These are phyloP conservation scores for Physcomitrellopsis africana DNA, from an alignment of 225 moss, liverwort and hornwort genomes.

Conservation along the genomic window DNA sequence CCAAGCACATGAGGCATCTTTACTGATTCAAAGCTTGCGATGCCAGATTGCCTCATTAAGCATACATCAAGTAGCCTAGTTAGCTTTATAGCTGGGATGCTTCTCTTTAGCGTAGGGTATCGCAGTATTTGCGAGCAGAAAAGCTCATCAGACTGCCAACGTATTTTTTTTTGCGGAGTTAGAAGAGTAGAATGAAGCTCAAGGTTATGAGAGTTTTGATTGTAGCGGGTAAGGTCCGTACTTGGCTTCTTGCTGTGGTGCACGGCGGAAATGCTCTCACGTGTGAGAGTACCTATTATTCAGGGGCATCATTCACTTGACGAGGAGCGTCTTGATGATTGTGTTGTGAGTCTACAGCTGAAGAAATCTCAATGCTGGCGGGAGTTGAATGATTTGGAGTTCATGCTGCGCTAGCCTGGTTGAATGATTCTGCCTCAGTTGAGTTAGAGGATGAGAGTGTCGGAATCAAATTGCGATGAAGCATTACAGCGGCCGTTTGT, in stretches of 20 bases:
- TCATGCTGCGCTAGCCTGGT: neutral
- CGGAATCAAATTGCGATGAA: neutral
- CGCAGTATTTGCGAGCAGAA: no score
- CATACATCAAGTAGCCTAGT: no score
- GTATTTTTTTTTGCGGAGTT: no score
- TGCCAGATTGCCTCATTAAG: no score
- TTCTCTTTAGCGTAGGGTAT: no score
- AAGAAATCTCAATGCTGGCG: neutral
- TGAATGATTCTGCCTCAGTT: neutral
- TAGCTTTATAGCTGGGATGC: no score
- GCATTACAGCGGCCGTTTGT: neutral
- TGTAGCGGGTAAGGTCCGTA: no score
- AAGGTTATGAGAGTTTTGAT: no score
- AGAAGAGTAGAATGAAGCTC: no score
- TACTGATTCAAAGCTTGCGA: no score
- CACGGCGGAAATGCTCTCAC: neutral
- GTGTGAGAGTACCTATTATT: neutral
- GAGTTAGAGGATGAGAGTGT: neutral
- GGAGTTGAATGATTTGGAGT: neutral
- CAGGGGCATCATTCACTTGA: neutral
- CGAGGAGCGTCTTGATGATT: conserved; percentile 13
- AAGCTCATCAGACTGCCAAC: no score
- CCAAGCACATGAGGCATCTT: no score
- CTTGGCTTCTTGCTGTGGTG: neutral
- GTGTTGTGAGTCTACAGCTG: neutral